These are phyloP conservation scores for Boletus rex-veris DNA, from an alignment of 768 basidiomycete species.

Conservation along the genomic window DNA sequence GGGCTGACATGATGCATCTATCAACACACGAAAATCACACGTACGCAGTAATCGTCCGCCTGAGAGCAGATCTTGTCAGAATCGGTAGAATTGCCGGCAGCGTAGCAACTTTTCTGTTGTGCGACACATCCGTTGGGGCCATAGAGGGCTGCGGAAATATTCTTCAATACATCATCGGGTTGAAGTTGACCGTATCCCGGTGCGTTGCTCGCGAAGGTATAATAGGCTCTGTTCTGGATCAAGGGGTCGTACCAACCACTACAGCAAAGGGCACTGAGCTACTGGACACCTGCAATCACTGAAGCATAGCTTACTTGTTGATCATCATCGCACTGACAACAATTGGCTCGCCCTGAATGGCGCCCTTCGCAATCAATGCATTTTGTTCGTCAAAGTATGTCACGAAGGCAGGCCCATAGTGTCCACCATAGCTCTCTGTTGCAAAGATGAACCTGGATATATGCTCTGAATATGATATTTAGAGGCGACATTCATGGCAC, in stretches of 20 bases:
- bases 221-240: conserved; percentile 57
- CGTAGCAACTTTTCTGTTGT: conserved; percentile 54
- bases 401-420: conserved; percentile 63
- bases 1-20: neutral
- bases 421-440: conserved; percentile 67
- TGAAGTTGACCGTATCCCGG: conserved; percentile 67
- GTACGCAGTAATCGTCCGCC: conserved; percentile 52
- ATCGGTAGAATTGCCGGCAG: conserved; percentile 42
- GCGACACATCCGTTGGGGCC: conserved; percentile 47
- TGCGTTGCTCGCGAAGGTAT: conserved; percentile 57
- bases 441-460: conserved; percentile 53
- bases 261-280: neutral
- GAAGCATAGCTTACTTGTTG: conserved; percentile 45
- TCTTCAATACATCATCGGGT: conserved; percentile 40
- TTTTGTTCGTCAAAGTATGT: conserved; percentile 66
- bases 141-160: conserved; percentile 48
- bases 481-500: conserved; percentile 11
- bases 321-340: conserved; percentile 61
- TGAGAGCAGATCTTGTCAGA: conserved; percentile 48
- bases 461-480: neutral
- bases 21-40: neutral
- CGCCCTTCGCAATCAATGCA: conserved; percentile 41
- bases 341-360: conserved; percentile 47
- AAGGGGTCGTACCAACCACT: conserved; percentile 69
- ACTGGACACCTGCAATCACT: neutral